Conservation (phyloP, 345 rosid species). For the Salix caprea region DNA sequence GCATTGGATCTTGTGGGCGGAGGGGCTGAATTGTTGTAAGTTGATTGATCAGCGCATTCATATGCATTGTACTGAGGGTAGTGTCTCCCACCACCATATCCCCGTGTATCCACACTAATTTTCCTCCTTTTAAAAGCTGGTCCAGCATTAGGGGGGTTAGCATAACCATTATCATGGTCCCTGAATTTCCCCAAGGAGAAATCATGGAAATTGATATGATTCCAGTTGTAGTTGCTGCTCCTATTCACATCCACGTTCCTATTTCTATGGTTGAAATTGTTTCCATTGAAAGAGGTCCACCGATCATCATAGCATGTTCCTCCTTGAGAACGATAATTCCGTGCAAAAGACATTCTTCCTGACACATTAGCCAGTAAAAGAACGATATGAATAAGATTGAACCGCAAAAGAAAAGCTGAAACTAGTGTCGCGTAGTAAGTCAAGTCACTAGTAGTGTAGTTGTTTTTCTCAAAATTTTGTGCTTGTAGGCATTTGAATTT, state of each 20-base stretch:
- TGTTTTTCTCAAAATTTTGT: not conserved
- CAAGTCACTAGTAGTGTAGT: not conserved
- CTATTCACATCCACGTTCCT: conserved; percentile 24
- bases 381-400: not conserved
- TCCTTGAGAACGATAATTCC: conserved; percentile 44
- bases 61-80: conserved; percentile 18
- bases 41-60: conserved; percentile 19
- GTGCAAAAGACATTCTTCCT: conserved; percentile 48
- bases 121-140: conserved; percentile 59
- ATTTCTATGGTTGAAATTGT: conserved; percentile 19
- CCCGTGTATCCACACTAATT: conserved; percentile 48
- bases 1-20: conserved; percentile 36
- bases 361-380: not conserved
- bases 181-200: conserved; percentile 27
- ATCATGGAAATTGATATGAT: conserved; percentile 19
- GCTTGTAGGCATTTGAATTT: not conserved
- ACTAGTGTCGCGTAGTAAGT: not conserved
- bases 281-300: conserved; percentile 28
- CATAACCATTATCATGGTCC: conserved; percentile 26
- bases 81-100: conserved; percentile 27
- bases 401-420: not conserved
- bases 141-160: conserved; percentile 30
- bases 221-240: conserved; percentile 21
- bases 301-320: conserved; percentile 32
- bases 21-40: conserved; percentile 23